These are phyloP conservation scores for Cenchrus americanus DNA, from an alignment of 176 grass and related monocot species.

Conservation along the genomic window DNA sequence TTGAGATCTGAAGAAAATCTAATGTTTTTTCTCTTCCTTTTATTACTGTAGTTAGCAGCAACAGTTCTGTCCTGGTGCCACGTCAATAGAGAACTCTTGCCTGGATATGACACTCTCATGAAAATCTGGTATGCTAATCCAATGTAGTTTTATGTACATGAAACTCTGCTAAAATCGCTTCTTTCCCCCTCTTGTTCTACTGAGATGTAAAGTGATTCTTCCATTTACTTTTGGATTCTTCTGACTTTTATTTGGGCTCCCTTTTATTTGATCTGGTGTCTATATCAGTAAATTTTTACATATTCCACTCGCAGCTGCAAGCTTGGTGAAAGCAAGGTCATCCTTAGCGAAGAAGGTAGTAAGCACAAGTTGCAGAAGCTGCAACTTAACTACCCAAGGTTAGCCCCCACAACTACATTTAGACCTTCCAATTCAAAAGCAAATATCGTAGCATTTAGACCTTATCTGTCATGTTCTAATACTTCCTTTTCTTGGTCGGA, in stretches of 20 bases:
- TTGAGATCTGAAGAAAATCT: constrained; percentile 31
- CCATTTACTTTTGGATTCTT: constrained; percentile 7
- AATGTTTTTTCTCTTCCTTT: constrained; percentile 37
- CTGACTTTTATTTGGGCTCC: not conserved
- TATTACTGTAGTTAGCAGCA: constrained; percentile 64
- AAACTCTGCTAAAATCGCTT: not conserved
- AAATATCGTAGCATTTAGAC: not conserved
- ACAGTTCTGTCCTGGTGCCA: constrained; percentile 83
- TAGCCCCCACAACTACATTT: constrained; percentile 15
- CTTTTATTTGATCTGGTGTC: not conserved
- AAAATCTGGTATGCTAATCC: constrained; percentile 75
- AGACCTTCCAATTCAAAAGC: not conserved
- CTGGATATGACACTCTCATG: constrained; percentile 79
- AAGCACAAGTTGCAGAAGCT: constrained; percentile 93
- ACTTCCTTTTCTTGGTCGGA: constrained; percentile 34
- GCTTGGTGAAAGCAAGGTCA: constrained; percentile 89
- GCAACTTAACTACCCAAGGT: constrained; percentile 97
- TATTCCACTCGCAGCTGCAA: constrained; percentile 65
- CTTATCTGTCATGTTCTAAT: constrained; percentile 3
- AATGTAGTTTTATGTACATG: constrained; percentile 23
- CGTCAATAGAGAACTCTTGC: constrained; percentile 61
- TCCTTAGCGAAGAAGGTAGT: constrained; percentile 87
- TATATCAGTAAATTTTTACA: not conserved
- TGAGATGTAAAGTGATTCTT: constrained; percentile 15
- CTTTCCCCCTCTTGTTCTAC: not conserved